phyloP scores from a whole-genome alignment of 805 yeast genomes.

The Candida stauntonica region DNA sequence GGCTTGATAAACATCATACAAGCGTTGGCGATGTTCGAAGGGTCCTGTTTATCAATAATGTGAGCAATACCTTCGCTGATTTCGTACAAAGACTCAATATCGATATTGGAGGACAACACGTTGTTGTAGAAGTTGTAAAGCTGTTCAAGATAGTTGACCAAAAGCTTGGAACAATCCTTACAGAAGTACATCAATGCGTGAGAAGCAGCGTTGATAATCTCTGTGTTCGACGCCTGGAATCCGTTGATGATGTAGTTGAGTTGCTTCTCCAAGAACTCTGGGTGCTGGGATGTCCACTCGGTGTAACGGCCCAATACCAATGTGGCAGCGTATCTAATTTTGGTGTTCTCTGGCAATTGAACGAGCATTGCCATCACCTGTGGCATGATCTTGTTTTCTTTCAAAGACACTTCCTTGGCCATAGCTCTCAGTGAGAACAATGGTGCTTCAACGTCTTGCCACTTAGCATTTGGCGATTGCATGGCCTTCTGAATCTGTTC shows the following conservation, averaged over 20 bases:
- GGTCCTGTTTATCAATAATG: slow-evolving; percentile 60
- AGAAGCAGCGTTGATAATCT: slow-evolving; percentile 77
- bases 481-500: slow-evolving; percentile 44
- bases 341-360: slow-evolving; percentile 77
- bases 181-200: slow-evolving; percentile 93
- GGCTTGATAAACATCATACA: slow-evolving; percentile 65
- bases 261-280: slow-evolving; percentile 76
- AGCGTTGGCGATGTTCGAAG: slow-evolving; percentile 47
- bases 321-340: slow-evolving; percentile 88
- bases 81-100: slow-evolving; percentile 66
- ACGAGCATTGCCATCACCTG: slow-evolving; percentile 65
- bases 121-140: slow-evolving; percentile 67
- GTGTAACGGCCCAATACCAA: slow-evolving; percentile 94
- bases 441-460: slow-evolving; percentile 92
- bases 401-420: slow-evolving; percentile 81
- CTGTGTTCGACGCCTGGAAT: slow-evolving; percentile 38
- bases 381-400: slow-evolving; percentile 67
- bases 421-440: slow-evolving; percentile 85
- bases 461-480: slow-evolving; percentile 32
- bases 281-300: slow-evolving; percentile 88
- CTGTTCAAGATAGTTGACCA: slow-evolving; percentile 69
- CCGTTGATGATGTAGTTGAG: slow-evolving; percentile 81
- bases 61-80: slow-evolving; percentile 88
- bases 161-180: slow-evolving; percentile 73
- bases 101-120: slow-evolving; percentile 46